Evolutionary conservation across 495 filamentous ascomycete species (phyloP), one percentile per base, ranked within the genome.

Genomic region (Lophium mytilinum): DNA sequence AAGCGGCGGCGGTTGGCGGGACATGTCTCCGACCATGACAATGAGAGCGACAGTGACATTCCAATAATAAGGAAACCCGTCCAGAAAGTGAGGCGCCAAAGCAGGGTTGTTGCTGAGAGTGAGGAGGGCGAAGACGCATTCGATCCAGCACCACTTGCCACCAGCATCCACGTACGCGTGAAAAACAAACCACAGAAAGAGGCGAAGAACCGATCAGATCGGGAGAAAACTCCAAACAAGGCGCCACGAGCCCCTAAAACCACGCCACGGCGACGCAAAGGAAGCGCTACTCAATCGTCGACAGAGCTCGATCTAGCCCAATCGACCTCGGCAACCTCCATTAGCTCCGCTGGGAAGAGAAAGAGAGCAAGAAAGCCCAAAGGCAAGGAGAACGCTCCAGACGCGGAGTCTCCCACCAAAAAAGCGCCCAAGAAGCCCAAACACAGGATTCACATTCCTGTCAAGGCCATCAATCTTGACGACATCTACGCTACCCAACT

Each of bases 401-500:
- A 47, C 4, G 34, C 54, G 11, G 48, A 37, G 9, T 49, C 53
- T 12, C 14, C 33, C 18, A 39, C 37, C n/a, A 52, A 42, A 19
- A 52, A 30, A 12, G 17, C 6, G 30, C 17, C 21, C 10, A 37
- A 43, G 19, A 62, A 53, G 50, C 50, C 50, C 17, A 52, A 59
- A 51, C 55, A 65, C 53, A 60, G 60, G 37, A 71, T 71, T 14
- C 66, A 69, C 50, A 50, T 63, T 10, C 68, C 69, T 6, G 52
- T 47, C 19, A 48, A 53, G 17, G 50, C 37, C 10, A 53, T 55
- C 8, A 50, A 60, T n/a, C 43, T 69, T 30, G 43, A 52, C 21
- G 66, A 67, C 33, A 35, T 50, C 24, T 67, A 66, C 41, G 60
- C 54, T 39, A 72, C 67, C 2, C 70, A 72, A 52, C 64, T 67